Evolutionary conservation across 345 rosid species (phyloP), one percentile per base, ranked within the genome.

Genomic region (Pseudoturritis turrita): DNA sequence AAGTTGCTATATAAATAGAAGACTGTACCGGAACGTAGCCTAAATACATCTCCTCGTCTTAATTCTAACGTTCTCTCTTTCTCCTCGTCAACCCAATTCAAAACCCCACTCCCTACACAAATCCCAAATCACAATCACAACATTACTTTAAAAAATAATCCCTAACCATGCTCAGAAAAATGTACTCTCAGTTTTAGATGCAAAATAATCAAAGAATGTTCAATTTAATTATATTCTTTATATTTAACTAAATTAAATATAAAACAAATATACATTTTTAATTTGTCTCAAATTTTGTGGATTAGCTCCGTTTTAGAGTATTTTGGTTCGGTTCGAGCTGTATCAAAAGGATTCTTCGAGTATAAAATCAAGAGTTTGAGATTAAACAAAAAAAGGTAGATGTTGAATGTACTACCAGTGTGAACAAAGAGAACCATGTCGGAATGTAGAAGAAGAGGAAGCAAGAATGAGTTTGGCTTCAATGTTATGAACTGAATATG

Each of bases 391-490:
- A n/a, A n/a, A n/a, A n/a, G n/a, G n/a, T n/a, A n/a, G n/a, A n/a
- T n/a, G n/a, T n/a, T n/a, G n/a, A n/a, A n/a, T n/a, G n/a, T n/a
- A n/a, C n/a, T n/a, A 85, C 99, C 99, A 5, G 93, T 84, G 62
- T 77, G 84, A 50, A 95, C 94, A 40, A 85, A 95, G 45, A 89
- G 75, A 31, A 95, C 92, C 96, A 89, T 87, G 73, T 86, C 89
- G 6, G 98, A 80, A 70, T 84, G 96, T 12, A 95, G 89, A 62
- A 88, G 77, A 21, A 88, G 93, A 3, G 99, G 98, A 36, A 95
- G 90, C 70, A 95, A 84, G 18, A 95, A 79, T 15, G 92, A 77
- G 68, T 83, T 86, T 11, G 96, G 96, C 56, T 91, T 89, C 81
- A 95, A 43, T 3, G 94, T 89, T 73, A 91, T 75, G 80, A 95